A percentile compares a stretch with the other conserved stretches of the same genome.
These are phyloP conservation scores for Torulaspora delbrueckii DNA, from an alignment of 805 yeast species.

Conservation along the genomic window DNA sequence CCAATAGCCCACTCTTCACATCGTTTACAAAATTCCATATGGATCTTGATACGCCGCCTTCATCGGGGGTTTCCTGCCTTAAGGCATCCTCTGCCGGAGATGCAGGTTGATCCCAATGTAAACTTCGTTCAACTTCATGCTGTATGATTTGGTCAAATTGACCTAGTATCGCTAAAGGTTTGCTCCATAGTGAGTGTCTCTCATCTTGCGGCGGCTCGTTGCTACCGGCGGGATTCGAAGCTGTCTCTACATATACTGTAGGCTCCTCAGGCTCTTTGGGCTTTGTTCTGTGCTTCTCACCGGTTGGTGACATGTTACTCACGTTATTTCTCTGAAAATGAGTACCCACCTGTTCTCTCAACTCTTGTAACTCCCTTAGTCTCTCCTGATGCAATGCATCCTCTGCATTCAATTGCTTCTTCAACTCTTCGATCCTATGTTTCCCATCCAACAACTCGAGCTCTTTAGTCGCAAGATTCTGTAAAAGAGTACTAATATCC, in stretches of 20 bases:
- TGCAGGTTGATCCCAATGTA: constrained; percentile 32
- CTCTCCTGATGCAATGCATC: constrained; percentile 45
- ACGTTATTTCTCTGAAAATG: constrained; percentile 5
- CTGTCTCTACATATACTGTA: background rate
- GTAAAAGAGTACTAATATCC: constrained; percentile 51
- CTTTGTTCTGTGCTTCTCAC: background rate
- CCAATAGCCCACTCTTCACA: constrained; percentile 41
- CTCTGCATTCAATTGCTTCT: constrained; percentile 44
- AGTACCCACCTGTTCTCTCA: constrained; percentile 33
- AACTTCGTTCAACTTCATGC: constrained; percentile 56
- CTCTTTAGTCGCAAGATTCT: constrained; percentile 63
- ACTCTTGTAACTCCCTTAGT: constrained; percentile 31
- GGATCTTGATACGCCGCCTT: constrained; percentile 37
- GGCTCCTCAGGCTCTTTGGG: background rate
- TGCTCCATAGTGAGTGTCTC: constrained; percentile 40
- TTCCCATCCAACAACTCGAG: constrained; percentile 62
- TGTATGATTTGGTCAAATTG: constrained; percentile 65
- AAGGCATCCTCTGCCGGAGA: constrained; percentile 24
- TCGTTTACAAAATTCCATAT: constrained; percentile 51
- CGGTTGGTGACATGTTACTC: constrained; percentile 1
- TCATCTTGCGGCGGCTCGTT: constrained; percentile 3
- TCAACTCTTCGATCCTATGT: constrained; percentile 47
- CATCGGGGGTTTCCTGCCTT: constrained; percentile 12
- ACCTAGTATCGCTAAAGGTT: constrained; percentile 57
- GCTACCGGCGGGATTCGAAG: background rate